Conservation (phyloP, 2,329 filamentous ascomycete species). For the Aspergillus sp. region DNA sequence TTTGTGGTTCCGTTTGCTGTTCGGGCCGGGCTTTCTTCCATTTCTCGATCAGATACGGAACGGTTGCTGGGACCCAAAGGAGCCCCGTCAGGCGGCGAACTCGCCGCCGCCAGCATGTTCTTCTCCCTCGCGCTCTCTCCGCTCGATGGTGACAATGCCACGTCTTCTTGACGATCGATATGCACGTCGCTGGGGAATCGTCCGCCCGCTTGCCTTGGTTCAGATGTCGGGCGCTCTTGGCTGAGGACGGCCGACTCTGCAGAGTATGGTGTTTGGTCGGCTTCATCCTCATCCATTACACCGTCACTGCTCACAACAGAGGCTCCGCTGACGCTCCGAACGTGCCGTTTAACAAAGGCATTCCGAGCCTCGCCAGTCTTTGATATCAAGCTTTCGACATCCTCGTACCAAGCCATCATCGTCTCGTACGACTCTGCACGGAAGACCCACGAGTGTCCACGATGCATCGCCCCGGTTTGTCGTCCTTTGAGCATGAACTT, state of each 20-base stretch:
- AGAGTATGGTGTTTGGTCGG: conserved; percentile 56
- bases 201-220: conserved; percentile 72
- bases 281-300: conserved; percentile 65
- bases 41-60: conserved; percentile 14
- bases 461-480: conserved; percentile 86
- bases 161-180: conserved; percentile 76
- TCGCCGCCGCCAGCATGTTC: conserved; percentile 52
- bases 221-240: conserved; percentile 29
- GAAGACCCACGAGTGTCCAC: conserved; percentile 62
- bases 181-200: conserved; percentile 92
- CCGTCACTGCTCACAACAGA: conserved; percentile 62
- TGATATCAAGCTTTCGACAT: conserved; percentile 82
- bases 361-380: conserved; percentile 79
- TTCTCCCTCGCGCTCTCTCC: conserved; percentile 63
- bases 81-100: conserved; percentile 42
- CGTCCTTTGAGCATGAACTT: conserved; percentile 97
- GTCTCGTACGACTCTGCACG: conserved; percentile 69
- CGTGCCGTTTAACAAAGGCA: conserved; percentile 75
- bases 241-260: conserved; percentile 40
- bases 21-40: conserved; percentile 8
- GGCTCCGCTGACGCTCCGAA: conserved; percentile 62
- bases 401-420: conserved; percentile 94
- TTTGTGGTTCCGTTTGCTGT: conserved; percentile 5
- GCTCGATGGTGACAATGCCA: conserved; percentile 70
- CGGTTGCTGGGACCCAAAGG: conserved; percentile 27